Evolutionary conservation across 2,329 filamentous ascomycete genomes (phyloP), one percentile per base, ranked within the genome.

Genomic region (Thelonectria discophora): DNA sequence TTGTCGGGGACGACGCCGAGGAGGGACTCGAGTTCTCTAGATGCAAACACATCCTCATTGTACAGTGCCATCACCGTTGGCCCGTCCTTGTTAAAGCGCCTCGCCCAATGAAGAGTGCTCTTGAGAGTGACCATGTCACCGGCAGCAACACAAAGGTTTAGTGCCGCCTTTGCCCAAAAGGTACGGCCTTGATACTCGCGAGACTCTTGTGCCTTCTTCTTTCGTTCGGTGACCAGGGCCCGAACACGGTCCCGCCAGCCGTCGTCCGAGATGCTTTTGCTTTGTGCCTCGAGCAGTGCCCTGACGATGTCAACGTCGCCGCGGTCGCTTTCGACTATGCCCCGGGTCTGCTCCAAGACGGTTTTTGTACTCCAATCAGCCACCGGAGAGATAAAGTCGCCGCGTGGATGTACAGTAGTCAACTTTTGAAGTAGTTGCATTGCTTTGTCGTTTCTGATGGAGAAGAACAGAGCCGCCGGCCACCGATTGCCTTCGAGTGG

Each of bases 81-180:
- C 1, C 63, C 32, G 34, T 76, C 75, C 18, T 71, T 75, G 51
- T 71, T 69, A 43, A 73, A 77, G 1, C 74, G 70, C 3, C 64
- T 62, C 1, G 71, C 71, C 75, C 74, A 76, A 0, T 63, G 18
- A 3, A 75, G 30, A 1, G 69, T 70, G 5, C 72, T 67, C 5
- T 55, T 51, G 3, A 75, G 47, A 0, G 67, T 46, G 3, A 69
- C 64, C 2, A 73, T 20, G 17, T 73, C 69, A 2, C 69, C 69
- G 2, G 61, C 43, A 3, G 73, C 72, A 3, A 75, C 64, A 8
- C 65, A 69, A 1, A 76, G 64, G 24, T 65, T 64, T 15, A 76
- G 20, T 0, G 75, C 68, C 8, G 72, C 69, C 39, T 50, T 64
- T 8, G 67, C 60, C 72, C 73, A 76, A 20, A 70, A 71, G 8